phyloP scores from a whole-genome alignment of 331 rosid species.

The Malus hybrid region DNA sequence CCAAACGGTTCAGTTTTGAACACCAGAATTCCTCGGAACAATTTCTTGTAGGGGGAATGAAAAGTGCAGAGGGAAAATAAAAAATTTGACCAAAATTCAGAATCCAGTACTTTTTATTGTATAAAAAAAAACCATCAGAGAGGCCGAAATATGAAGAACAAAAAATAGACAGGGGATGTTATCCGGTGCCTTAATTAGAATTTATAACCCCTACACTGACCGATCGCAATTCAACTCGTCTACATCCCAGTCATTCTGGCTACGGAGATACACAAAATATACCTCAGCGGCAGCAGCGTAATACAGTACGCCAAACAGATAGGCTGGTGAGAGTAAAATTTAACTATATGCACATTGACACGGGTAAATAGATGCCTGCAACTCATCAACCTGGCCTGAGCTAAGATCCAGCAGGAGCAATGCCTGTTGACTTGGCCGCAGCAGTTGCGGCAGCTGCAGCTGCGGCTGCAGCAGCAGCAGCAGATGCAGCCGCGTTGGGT shows the following conservation, averaged over 20 bases:
- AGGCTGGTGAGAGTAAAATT: conserved; percentile 13
- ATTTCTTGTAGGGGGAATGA: too few species aligned
- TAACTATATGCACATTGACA: conserved; percentile 24
- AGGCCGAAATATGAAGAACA: not conserved
- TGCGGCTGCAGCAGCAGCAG: conserved; percentile 42
- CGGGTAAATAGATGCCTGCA: not conserved
- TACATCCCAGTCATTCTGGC: conserved; percentile 23
- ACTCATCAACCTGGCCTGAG: not conserved
- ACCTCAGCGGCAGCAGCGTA: conserved; percentile 19
- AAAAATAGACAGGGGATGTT: conserved; percentile 3
- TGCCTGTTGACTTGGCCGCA: conserved; percentile 47
- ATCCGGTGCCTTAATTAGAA: conserved; percentile 13
- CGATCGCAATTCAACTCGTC: conserved; percentile 17
- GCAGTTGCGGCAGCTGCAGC: conserved; percentile 49
- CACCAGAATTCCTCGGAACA: too few species aligned
- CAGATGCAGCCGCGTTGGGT: conserved; percentile 47
- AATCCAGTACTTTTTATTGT: conserved; percentile 4
- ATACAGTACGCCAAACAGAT: conserved; percentile 1
- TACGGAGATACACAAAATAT: conserved; percentile 10
- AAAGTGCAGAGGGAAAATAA: too few species aligned
- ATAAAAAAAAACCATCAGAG: conserved; percentile 12
- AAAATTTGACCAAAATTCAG: not conserved
- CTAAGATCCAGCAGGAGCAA: conserved; percentile 53
- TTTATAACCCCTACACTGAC: conserved; percentile 19
- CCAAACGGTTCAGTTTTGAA: too few species aligned